Conservation (phyloP, 23 red algal species). For the Gracilaria gracilis region DNA sequence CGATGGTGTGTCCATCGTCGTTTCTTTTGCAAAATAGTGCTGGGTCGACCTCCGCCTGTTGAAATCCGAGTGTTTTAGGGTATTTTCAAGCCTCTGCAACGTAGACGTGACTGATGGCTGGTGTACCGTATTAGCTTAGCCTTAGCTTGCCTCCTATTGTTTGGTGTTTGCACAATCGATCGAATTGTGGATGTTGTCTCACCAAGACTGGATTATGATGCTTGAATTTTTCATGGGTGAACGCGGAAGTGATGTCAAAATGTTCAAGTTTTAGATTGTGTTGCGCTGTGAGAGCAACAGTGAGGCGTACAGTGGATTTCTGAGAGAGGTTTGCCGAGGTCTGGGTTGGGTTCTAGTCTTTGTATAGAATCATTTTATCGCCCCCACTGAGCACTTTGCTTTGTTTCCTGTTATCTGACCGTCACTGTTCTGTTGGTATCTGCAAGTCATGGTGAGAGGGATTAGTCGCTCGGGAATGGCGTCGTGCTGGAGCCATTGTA, state of each 20-base stretch:
- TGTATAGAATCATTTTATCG: slow-evolving; percentile 14
- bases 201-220: background rate
- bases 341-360: slow-evolving; percentile 8
- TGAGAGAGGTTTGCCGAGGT: background rate
- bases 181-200: background rate
- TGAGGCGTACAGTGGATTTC: background rate
- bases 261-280: slow-evolving; percentile 15
- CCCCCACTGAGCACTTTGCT: slow-evolving; percentile 22
- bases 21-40: too few relatives aligned
- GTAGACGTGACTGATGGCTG: background rate
- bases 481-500: background rate
- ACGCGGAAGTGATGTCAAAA: slow-evolving; percentile 44
- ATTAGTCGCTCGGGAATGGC: background rate
- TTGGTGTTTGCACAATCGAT: background rate
- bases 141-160: background rate
- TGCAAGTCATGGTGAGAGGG: background rate
- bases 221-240: slow-evolving; percentile 27
- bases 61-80: background rate
- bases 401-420: background rate
- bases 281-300: background rate
- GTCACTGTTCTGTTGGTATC: slow-evolving; percentile 3
- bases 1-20: too few relatives aligned
- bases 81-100: background rate
- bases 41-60: background rate
- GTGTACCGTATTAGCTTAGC: background rate